phyloP scores from a whole-genome alignment of 75 land plant species.

The Gnetum montanum region DNA sequence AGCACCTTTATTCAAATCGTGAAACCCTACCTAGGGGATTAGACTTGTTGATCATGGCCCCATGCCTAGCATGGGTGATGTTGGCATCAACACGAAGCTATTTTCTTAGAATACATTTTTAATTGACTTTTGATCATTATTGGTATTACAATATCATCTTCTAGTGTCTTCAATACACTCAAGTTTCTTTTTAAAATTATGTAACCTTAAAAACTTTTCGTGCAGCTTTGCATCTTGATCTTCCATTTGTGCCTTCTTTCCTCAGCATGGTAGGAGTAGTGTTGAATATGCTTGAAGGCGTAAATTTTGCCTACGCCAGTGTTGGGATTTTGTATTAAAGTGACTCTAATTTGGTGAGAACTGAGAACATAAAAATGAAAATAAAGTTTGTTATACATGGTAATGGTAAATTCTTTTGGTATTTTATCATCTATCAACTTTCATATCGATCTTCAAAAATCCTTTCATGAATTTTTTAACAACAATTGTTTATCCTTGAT shows the following conservation, averaged over 20 bases:
- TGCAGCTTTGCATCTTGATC: conserved; percentile 51
- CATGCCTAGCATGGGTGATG: too few relatives aligned
- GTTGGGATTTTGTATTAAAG: conserved; percentile 64
- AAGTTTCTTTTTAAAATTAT: too few relatives aligned
- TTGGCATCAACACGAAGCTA: too few relatives aligned
- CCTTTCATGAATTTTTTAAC: not conserved
- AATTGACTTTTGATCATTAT: too few relatives aligned
- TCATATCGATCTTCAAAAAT: not conserved
- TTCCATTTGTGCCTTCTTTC: conserved; percentile 65
- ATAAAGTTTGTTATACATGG: not conserved
- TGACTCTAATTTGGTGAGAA: conserved; percentile 52
- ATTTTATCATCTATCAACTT: not conserved
- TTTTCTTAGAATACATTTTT: too few relatives aligned
- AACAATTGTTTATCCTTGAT: not conserved
- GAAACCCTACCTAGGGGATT: too few relatives aligned
- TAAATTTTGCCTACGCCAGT: conserved; percentile 81
- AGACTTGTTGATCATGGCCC: too few relatives aligned
- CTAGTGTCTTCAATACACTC: too few relatives aligned
- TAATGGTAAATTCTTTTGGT: not conserved
- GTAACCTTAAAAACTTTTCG: too few relatives aligned
- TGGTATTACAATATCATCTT: too few relatives aligned
- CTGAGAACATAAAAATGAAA: not conserved
- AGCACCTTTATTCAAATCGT: too few relatives aligned
- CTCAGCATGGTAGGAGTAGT: conserved; percentile 25
- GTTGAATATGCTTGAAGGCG: conserved; percentile 51